Percentiles rank a stretch among this genome's conserved stretches.
Evolutionary conservation across 2,329 filamentous ascomycete species (phyloP).

Genomic region (Talaromyces albobiverticillius): DNA sequence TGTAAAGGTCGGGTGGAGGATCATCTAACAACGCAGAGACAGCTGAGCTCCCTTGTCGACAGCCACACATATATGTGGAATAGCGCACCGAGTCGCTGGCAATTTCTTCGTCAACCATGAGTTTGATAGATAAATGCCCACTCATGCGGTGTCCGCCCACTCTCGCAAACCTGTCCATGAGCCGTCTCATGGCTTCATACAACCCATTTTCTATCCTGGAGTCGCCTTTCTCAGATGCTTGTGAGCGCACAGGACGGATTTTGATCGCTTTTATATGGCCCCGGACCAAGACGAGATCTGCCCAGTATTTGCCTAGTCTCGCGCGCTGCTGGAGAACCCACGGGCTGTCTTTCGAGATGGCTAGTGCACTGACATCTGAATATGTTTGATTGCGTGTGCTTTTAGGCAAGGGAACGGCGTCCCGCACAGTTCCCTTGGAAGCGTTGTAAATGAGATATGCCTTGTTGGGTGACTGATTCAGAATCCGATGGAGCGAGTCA

Average conservation of each 20-base stretch:
- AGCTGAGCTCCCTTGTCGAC: slow-evolving; percentile 27
- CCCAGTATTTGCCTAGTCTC: slow-evolving; percentile 65
- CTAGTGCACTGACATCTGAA: slow-evolving; percentile 53
- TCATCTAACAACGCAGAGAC: slow-evolving; percentile 26
- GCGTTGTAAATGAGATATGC: slow-evolving; percentile 62
- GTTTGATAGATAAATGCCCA: slow-evolving; percentile 71
- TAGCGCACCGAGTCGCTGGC: slow-evolving; percentile 30
- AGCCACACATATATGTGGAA: slow-evolving; percentile 31
- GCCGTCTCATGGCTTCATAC: slow-evolving; percentile 59
- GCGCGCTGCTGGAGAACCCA: slow-evolving; percentile 71
- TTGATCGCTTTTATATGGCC: slow-evolving; percentile 65
- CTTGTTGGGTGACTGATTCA: slow-evolving; percentile 45
- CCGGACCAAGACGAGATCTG: slow-evolving; percentile 65
- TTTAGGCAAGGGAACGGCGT: slow-evolving; percentile 58
- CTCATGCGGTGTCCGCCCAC: slow-evolving; percentile 54
- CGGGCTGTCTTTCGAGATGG: slow-evolving; percentile 53
- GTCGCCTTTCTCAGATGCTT: slow-evolving; percentile 61
- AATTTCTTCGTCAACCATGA: slow-evolving; percentile 57
- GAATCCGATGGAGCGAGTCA: slow-evolving; percentile 52
- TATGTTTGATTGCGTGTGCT: slow-evolving; percentile 52
- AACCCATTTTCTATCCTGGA: slow-evolving; percentile 56
- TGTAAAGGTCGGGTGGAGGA: slow-evolving; percentile 21
- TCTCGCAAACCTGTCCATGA: slow-evolving; percentile 59
- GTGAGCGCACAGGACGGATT: slow-evolving; percentile 61
- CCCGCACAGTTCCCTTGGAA: slow-evolving; percentile 60